A percentile compares a stretch with the other conserved stretches of the same genome.
These are phyloP conservation scores for Seminavis robusta DNA, from an alignment of 108 stramenopile species.

Conservation along the genomic window DNA sequence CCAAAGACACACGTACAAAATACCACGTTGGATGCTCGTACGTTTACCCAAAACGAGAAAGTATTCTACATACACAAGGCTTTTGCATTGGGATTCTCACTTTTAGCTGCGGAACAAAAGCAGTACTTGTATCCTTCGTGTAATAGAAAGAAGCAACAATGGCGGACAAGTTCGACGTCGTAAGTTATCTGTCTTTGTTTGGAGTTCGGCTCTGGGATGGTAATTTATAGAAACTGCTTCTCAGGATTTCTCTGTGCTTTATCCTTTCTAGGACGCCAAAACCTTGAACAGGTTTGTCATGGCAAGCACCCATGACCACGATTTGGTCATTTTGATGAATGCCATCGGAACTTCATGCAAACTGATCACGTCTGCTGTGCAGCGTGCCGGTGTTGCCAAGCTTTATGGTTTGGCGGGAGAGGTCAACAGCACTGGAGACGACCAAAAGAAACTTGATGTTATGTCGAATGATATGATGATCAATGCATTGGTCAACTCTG, in stretches of 20 bases:
- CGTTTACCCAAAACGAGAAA: too few species aligned
- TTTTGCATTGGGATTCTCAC: too few species aligned
- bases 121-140: too few species aligned
- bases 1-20: too few species aligned
- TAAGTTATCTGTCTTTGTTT: conserved; percentile 19
- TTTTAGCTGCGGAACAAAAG: too few species aligned
- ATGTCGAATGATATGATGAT: conserved; percentile 99
- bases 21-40: too few species aligned
- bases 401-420: conserved; percentile 97
- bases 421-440: conserved; percentile 97
- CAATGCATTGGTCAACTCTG: conserved; percentile 89
- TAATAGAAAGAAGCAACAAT: conserved; percentile 29
- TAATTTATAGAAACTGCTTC: background rate
- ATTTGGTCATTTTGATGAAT: conserved; percentile 82
- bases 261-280: conserved; percentile 68
- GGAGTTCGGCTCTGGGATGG: background rate
- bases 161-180: conserved; percentile 53
- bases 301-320: conserved; percentile 73
- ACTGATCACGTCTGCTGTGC: conserved; percentile 83
- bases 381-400: conserved; percentile 84
- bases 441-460: conserved; percentile 99
- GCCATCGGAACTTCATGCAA: conserved; percentile 86
- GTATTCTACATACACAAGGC: too few species aligned
- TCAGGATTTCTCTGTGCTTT: background rate
- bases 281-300: conserved; percentile 86